Evolutionary conservation across 345 rosid genomes (phyloP).

Genomic region (Mercurialis annua): DNA sequence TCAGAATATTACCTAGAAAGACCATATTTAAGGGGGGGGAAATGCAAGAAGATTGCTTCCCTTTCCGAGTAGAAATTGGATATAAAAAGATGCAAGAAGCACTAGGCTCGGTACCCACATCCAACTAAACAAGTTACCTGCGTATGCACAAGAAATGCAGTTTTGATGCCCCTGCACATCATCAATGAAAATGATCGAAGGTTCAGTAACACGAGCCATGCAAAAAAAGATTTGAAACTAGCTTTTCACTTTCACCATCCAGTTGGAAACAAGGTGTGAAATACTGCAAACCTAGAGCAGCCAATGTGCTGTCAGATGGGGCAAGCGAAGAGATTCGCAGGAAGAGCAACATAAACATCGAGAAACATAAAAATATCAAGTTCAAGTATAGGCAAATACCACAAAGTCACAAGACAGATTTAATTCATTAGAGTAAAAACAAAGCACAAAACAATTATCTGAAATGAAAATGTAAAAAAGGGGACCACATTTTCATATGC

Average conservation of each 20-base stretch:
- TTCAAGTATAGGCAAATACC: no score
- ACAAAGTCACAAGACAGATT: no score
- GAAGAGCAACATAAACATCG: no score
- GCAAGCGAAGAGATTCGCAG: no score
- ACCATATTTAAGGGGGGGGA: neutral
- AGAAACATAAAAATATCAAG: no score
- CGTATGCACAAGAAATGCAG: conserved; percentile 93
- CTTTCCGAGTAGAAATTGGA: neutral
- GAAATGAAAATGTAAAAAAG: neutral
- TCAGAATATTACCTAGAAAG: neutral
- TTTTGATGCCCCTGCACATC: conserved; percentile 92
- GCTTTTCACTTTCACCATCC: conserved; percentile 99
- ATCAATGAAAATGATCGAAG: conserved; percentile 82
- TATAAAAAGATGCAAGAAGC: neutral
- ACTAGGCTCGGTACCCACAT: neutral
- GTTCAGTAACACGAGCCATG: conserved; percentile 91
- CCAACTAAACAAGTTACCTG: conserved; percentile 46
- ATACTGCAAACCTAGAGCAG: conserved; percentile 38
- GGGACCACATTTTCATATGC: neutral
- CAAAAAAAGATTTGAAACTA: conserved; percentile 83
- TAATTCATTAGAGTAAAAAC: no score
- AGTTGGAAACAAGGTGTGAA: conserved; percentile 89
- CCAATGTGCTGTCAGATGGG: neutral
- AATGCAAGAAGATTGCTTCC: neutral
- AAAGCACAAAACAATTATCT: no score